Evolutionary conservation across 768 basidiomycete genomes (phyloP), one percentile per base, ranked within the genome.

Genomic region (Agrocybe pediades): DNA sequence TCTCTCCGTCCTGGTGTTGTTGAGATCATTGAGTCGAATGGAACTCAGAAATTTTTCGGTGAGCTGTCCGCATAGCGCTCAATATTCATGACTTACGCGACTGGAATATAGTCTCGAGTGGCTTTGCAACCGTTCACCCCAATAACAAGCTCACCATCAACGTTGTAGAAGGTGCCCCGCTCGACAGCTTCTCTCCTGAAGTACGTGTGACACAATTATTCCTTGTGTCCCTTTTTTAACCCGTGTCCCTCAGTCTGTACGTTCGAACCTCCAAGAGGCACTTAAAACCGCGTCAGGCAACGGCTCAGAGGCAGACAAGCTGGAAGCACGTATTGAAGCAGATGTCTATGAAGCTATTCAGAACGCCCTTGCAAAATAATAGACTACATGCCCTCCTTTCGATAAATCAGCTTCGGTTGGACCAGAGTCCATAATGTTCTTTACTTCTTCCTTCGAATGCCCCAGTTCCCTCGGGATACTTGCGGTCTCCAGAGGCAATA

Each of bases 21-120:
- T 49, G 97, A 99, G 74, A 88, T 99, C 62, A 84, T 98, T 60
- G 96, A 98, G 75, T 75, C 85, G 9, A 80, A 77, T 47, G 71
- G 79, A 30, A 82, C 87, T 53, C 95, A 97, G 83, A 98, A 96
- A 78, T 98, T 91, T 88, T 99, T 98, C 68, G 92, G 97, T 97
- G 69, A 66, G 92, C 77, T 64, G 85, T 75, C 11, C 46, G 19
- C 44, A 45, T 23, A 44, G 9, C 16, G 20, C 3, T 44, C 33
- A 47, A 26, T 43, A 50, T 13, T 29, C 13, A 49, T n/a, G 27
- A 15, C 25, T 15, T 47, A 25, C 15, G 39, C 44, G 56, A 49
- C 58, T 27, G 33, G 26, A 33, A 46, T 17, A 7, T 62, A 99
- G 97, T 92, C 27, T 97, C 95, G 49, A 88, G 93, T 53, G 97